These are phyloP conservation scores for Canna indica DNA, from an alignment of 176 grass and related monocot species.

Conservation along the genomic window DNA sequence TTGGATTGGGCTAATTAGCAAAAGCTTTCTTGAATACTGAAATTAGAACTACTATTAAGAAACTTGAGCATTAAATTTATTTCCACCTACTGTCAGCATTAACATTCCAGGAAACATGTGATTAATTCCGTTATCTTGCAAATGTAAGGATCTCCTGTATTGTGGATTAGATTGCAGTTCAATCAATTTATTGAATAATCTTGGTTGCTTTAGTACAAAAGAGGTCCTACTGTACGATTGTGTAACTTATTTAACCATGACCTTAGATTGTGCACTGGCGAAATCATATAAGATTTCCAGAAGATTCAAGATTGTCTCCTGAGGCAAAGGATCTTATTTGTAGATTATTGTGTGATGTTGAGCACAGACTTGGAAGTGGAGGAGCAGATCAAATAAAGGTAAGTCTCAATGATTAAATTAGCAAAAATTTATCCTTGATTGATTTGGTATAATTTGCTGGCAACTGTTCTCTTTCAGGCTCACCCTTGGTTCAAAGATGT, in stretches of 20 bases:
- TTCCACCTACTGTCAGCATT: background rate
- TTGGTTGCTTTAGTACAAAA: background rate
- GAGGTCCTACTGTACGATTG: constrained; percentile 10
- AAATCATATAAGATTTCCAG: constrained; percentile 96
- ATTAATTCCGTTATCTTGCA: background rate
- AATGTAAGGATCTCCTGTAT: background rate
- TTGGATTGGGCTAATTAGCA: too few species aligned
- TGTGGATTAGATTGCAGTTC: background rate
- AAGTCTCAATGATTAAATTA: constrained; percentile 5
- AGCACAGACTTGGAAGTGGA: constrained; percentile 69
- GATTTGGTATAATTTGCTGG: constrained; percentile 22
- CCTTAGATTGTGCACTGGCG: constrained; percentile 96
- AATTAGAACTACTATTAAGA: too few species aligned
- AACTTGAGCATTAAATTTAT: background rate
- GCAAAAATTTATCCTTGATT: constrained; percentile 2
- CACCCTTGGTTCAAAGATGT: constrained; percentile 93
- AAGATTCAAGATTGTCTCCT: constrained; percentile 68
- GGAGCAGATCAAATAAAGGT: constrained; percentile 98
- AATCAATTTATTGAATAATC: background rate
- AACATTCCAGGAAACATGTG: background rate
- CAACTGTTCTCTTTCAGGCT: constrained; percentile 37
- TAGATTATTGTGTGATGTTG: constrained; percentile 93
- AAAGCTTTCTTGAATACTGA: too few species aligned
- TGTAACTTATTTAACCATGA: constrained; percentile 14
- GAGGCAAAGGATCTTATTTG: constrained; percentile 91